Percentiles rank a stretch among this genome's conserved stretches.
phyloP scores from a whole-genome alignment of 2,329 filamentous ascomycete species.

The Talaromyces marneffei region DNA sequence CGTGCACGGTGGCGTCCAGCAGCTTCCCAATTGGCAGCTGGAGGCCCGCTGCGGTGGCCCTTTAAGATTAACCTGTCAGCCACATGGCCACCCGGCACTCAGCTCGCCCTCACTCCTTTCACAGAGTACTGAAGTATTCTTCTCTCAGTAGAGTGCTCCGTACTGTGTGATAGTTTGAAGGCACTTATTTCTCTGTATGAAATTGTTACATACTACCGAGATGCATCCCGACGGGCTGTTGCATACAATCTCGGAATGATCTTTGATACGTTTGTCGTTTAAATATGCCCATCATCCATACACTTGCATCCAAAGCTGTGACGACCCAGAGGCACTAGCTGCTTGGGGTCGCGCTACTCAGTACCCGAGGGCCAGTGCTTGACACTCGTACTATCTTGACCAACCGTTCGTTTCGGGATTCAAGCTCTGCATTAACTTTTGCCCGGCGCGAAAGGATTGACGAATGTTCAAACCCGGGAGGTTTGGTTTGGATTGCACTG shows the following conservation, averaged over 20 bases:
- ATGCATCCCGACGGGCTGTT: not conserved
- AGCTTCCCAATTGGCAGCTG: not conserved
- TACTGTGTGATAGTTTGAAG: not conserved
- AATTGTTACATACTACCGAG: too few species aligned
- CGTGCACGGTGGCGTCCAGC: not conserved
- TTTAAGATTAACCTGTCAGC: slow-evolving; percentile 13
- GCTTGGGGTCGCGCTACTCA: not conserved
- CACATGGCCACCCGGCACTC: slow-evolving; percentile 7
- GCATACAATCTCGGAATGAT: not conserved
- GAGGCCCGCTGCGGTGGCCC: not conserved
- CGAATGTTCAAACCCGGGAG: not conserved
- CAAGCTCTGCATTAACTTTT: not conserved
- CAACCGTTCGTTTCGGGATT: not conserved
- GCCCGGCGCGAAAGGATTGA: not conserved
- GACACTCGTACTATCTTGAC: not conserved
- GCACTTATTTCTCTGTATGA: not conserved
- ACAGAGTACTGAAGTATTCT: not conserved
- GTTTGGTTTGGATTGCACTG: not conserved
- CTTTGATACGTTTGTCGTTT: not conserved
- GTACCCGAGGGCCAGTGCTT: slow-evolving; percentile 5
- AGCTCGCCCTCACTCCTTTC: not conserved
- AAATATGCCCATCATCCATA: slow-evolving; percentile 2
- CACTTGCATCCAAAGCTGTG: not conserved
- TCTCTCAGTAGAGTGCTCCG: not conserved
- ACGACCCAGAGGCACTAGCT: not conserved